Evolutionary conservation across 176 grass and related monocot genomes (phyloP).

Genomic region (Alloteropsis semialata): DNA sequence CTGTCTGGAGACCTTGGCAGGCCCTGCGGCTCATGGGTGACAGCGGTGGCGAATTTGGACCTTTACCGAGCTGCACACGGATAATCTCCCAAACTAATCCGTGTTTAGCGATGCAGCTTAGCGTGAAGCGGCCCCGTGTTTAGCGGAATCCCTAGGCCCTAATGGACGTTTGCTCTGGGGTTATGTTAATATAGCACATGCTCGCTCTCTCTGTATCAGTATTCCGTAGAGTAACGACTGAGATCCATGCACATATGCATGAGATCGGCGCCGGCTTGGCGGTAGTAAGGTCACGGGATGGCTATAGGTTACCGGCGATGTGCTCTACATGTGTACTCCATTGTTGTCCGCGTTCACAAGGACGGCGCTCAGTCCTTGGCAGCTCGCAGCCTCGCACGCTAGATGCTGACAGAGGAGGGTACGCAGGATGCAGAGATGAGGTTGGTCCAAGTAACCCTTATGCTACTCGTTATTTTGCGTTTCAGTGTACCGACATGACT

Average conservation of each 20-base stretch:
- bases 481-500: not conserved
- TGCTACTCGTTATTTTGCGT: not conserved
- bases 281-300: constrained; percentile 17
- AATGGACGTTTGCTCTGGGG: not conserved
- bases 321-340: not conserved
- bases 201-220: not conserved
- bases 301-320: not conserved
- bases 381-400: not conserved
- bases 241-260: not conserved
- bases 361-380: not conserved
- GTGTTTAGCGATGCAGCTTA: not conserved
- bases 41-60: constrained; percentile 24
- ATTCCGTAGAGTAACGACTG: not conserved
- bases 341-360: not conserved
- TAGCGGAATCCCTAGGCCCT: constrained; percentile 23
- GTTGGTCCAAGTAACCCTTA: not conserved
- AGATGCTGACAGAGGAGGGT: not conserved
- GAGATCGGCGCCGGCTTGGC: constrained; percentile 9
- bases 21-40: not conserved
- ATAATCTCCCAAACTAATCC: not conserved
- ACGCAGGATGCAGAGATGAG: not conserved
- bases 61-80: not conserved
- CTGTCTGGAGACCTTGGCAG: constrained; percentile 21
- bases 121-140: not conserved
- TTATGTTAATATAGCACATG: not conserved